Base-by-base conservation (phyloP, 2,329 filamentous ascomycete genomes). In the Microdochium paspali region DNA sequence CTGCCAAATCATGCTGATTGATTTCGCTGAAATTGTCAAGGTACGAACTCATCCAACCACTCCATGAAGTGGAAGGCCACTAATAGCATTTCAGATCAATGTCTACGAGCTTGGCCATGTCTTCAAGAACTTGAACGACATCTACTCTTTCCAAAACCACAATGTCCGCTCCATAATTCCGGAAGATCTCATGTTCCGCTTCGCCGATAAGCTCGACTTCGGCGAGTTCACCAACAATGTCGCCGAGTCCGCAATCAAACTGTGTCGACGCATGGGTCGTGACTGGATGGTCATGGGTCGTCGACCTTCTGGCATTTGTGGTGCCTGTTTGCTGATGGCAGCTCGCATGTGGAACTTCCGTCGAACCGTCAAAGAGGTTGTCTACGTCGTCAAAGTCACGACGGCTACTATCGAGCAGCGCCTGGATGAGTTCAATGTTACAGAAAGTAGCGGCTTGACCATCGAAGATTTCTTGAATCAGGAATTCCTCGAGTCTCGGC, bases 301-400 rank as follows among this genome's bases (percentile, higher is more conserved):
- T 59, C 84, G 93, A 35, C 93, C 93, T 15, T 91, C 91, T 6
- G 93, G 93, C 54, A 84, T 97, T 47, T 96, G 90, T 63, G 93
- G 93, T 51, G 93, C 93, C 12, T 95, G 90, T 55, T 77, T 98
- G 44, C 87, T 98, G 51, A 84, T 98, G 63, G 93, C 93, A 6
- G 91, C 93, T 9, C 86, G 93, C 46, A 97, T 97, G 85, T 95
- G 96, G 76, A 97, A 97, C 66, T 98, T 94, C 62, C 85, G 91
- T 42, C 84, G 93, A 18, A 95, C 90, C 0, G 82, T 95, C 12
- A 81, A 90, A 25, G 93, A 98, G 66, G 87, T 98, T 9, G 91
- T 97, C n/a, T 97, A 95, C 62, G 87, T 96, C 31, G 91, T 96
- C 62, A 97, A 96, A 62, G 90, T 97, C 45, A 94, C 90, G 39